Evolutionary conservation across 192 early-diverging fungal genomes (phyloP).

Genomic region (Jimgerdemannia flammicorona): DNA sequence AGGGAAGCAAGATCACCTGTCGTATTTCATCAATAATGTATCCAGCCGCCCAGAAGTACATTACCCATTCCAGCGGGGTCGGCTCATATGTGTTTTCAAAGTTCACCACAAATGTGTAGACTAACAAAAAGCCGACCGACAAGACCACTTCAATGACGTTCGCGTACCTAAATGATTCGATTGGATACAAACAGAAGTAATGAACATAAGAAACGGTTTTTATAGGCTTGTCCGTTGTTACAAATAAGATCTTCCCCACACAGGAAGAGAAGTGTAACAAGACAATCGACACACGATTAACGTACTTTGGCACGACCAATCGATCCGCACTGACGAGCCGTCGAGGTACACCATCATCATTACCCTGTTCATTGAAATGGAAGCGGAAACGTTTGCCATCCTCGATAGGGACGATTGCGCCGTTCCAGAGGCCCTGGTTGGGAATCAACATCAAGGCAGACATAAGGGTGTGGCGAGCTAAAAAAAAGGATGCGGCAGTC

Average conservation of each 20-base stretch:
- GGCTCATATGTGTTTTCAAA: neutral
- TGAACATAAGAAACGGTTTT: no score
- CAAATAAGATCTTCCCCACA: neutral
- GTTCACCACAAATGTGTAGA: constrained; percentile 15
- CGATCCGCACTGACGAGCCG: neutral
- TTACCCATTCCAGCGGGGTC: constrained; percentile 5
- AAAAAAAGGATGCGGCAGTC: neutral
- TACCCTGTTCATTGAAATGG: neutral
- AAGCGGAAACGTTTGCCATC: constrained; percentile 1
- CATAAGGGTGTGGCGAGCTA: neutral
- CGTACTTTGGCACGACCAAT: constrained; percentile 6
- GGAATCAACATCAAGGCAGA: neutral
- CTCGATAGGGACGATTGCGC: constrained; percentile 1
- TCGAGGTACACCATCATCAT: neutral
- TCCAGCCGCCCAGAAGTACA: constrained; percentile 1
- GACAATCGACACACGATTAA: neutral
- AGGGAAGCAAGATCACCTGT: neutral
- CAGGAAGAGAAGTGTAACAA: neutral
- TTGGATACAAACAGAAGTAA: neutral
- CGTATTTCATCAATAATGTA: constrained; percentile 8
- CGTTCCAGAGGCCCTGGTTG: constrained; percentile 11
- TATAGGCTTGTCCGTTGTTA: neutral
- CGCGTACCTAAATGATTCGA: constrained; percentile 5
- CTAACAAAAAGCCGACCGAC: neutral
- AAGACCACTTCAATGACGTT: constrained; percentile 5